Conservation (phyloP, 2,329 filamentous ascomycete genomes). For the Chrysosporium queenslandicum region DNA sequence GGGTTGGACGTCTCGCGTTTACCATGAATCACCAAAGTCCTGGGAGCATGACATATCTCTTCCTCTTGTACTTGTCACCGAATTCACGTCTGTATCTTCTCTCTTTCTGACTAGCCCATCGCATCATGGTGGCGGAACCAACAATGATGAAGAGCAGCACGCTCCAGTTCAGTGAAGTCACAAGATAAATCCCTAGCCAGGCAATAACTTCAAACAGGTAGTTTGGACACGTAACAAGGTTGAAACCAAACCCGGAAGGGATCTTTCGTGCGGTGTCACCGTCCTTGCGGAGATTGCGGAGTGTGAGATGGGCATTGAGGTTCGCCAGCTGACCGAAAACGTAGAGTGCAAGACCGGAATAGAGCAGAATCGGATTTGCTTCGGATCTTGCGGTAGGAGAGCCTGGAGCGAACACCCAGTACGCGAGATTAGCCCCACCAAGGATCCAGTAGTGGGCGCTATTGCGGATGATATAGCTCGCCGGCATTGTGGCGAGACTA, state of each 20-base stretch:
- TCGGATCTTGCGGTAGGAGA: constrained; percentile 52
- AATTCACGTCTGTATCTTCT: constrained; percentile 80
- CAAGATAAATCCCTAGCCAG: constrained; percentile 72
- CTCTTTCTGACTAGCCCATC: constrained; percentile 90
- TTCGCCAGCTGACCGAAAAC: constrained; percentile 71
- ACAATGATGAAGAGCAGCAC: constrained; percentile 66
- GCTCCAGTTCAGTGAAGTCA: constrained; percentile 63
- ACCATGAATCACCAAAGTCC: constrained; percentile 52
- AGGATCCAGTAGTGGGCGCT: constrained; percentile 86
- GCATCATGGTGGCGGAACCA: constrained; percentile 67
- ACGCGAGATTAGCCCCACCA: constrained; percentile 69
- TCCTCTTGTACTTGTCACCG: constrained; percentile 88
- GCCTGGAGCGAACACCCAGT: constrained; percentile 71
- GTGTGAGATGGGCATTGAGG: constrained; percentile 65
- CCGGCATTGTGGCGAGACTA: constrained; percentile 87
- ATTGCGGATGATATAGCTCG: constrained; percentile 87
- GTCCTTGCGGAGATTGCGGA: constrained; percentile 64
- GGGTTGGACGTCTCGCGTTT: too few relatives aligned
- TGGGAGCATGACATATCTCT: constrained; percentile 74
- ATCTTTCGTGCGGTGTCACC: constrained; percentile 83
- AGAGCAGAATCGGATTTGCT: constrained; percentile 48
- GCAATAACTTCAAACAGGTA: constrained; percentile 87
- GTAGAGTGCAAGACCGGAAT: constrained; percentile 61
- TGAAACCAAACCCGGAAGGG: constrained; percentile 74
- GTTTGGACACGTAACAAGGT: constrained; percentile 86